phyloP scores from a whole-genome alignment of 768 basidiomycete genomes.

The Psilocybe cubensis region DNA sequence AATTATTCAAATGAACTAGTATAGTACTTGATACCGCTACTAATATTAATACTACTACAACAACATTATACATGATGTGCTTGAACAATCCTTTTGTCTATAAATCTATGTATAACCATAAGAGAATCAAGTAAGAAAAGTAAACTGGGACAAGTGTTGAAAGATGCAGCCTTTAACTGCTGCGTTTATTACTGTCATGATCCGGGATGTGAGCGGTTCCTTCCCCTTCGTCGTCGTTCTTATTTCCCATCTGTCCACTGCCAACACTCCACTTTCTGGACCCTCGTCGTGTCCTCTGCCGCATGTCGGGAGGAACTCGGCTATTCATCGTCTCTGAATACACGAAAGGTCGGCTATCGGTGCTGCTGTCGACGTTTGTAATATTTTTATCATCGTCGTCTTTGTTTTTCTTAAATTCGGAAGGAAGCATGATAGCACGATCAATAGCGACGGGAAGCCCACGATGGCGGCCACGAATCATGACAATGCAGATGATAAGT shows the following conservation, averaged over 20 bases:
- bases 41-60: too few species aligned
- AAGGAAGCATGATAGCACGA: slow-evolving; percentile 82
- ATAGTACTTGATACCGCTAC: too few species aligned
- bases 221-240: background rate
- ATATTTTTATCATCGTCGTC: slow-evolving; percentile 14
- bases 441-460: slow-evolving; percentile 89
- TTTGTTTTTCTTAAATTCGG: slow-evolving; percentile 50
- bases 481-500: slow-evolving; percentile 83
- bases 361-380: background rate
- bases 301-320: slow-evolving; percentile 12
- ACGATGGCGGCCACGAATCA: slow-evolving; percentile 93
- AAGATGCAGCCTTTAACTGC: too few species aligned
- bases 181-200: background rate
- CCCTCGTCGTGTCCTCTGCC: slow-evolving; percentile 14
- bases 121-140: background rate
- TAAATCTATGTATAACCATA: too few species aligned
- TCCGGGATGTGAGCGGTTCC: background rate
- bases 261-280: slow-evolving; percentile 11
- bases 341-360: slow-evolving; percentile 5
- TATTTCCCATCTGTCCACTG: background rate
- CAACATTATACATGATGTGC: too few species aligned
- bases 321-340: slow-evolving; percentile 21
- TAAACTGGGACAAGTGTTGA: too few species aligned
- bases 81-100: too few species aligned
- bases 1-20: too few species aligned